Conservation (phyloP, 192 early-diverging fungal genomes). For the Umbelopsis sp. region DNA sequence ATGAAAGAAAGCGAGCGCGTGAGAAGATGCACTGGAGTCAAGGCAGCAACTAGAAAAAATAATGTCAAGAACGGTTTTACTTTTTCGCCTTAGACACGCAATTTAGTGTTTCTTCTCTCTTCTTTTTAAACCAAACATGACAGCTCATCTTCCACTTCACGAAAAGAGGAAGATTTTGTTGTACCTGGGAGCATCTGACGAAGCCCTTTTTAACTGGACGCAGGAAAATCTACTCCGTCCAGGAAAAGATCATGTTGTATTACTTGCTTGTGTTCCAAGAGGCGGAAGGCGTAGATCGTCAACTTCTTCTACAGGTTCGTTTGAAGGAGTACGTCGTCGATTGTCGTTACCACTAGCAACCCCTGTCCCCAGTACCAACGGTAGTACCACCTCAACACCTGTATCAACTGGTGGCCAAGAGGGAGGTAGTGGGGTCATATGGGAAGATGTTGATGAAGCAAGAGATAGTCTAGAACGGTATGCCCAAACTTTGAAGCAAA, state of each 20-base stretch:
- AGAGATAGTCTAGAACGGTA: not conserved
- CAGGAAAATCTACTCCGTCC: constrained; percentile 5
- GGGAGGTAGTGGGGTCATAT: not conserved
- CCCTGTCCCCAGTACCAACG: not conserved
- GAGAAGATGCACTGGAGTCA: not conserved
- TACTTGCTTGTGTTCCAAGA: constrained; percentile 17
- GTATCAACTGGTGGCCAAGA: no score
- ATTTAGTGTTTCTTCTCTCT: not conserved
- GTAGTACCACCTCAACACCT: not conserved
- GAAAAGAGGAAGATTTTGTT: constrained; percentile 11
- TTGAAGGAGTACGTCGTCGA: not conserved
- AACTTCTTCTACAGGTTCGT: not conserved
- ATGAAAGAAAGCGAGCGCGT: not conserved
- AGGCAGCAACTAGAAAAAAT: not conserved
- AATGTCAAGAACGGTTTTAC: not conserved
- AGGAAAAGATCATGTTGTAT: constrained; percentile 19
- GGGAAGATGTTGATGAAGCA: constrained; percentile 11
- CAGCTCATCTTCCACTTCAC: constrained; percentile 1
- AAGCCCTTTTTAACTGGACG: constrained; percentile 3
- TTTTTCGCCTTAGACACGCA: not conserved
- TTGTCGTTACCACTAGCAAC: not conserved
- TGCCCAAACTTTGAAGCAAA: not conserved
- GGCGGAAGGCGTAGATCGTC: constrained; percentile 1
- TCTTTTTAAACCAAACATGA: not conserved
- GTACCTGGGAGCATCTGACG: constrained; percentile 1